phyloP scores from a whole-genome alignment of 2,329 filamentous ascomycete species.

The Dactylellina leptospora region DNA sequence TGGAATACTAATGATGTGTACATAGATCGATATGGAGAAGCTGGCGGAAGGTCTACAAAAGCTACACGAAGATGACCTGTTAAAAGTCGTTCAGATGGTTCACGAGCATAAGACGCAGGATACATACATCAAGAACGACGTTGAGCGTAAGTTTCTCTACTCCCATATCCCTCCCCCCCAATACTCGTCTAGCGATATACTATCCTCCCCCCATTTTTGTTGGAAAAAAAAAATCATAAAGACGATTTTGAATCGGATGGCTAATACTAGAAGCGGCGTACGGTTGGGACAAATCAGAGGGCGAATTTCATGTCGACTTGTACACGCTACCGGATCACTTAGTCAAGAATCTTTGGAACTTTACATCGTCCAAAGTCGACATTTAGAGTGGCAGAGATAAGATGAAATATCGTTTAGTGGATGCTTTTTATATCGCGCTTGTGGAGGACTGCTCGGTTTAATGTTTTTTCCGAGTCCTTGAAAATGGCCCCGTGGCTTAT shows the following conservation, averaged over 20 bases:
- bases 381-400: no score
- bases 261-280: no score
- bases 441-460: no score
- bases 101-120: conserved; percentile 95
- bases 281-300: no score
- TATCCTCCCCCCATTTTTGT: background rate
- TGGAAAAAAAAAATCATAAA: no score
- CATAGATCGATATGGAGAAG: conserved; percentile 88
- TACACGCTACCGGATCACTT: conserved; percentile 93
- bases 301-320: conserved; percentile 97
- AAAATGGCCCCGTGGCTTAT: no score
- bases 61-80: conserved; percentile 88
- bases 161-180: background rate
- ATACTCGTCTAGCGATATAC: background rate
- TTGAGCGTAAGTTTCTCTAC: conserved; percentile 77
- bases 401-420: no score
- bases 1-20: background rate
- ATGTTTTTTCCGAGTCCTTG: no score
- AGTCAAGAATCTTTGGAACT: conserved; percentile 95
- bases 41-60: conserved; percentile 89
- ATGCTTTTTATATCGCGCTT: no score
- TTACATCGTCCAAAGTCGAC: conserved; percentile 66
- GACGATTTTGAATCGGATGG: no score
- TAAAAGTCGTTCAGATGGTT: conserved; percentile 96
- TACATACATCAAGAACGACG: conserved; percentile 96